Base-by-base conservation (phyloP, 345 rosid genomes). In the Rhodamnia argentea region DNA sequence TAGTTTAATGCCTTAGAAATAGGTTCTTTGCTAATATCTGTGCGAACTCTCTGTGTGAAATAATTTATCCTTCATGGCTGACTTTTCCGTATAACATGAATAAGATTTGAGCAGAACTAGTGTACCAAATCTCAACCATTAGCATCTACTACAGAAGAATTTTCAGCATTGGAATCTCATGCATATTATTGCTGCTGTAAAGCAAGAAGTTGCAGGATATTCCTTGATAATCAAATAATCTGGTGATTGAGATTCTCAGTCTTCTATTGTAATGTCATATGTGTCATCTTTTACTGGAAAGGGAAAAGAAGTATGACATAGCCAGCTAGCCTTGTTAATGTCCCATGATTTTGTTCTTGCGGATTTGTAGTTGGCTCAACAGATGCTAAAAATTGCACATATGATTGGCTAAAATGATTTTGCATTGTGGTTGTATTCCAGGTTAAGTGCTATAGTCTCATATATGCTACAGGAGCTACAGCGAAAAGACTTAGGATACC, bases 391-490 rank as follows among this genome's bases (percentile, higher is more conserved):
- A 83, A 37, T 56, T 37, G 60, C 42, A 53, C 8, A 5, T 83
- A 42, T 52, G 84, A 83, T 29, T 83, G 56, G 23, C 56, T 82
- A 54, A 52, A 53, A 51, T 3, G 37, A 51, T n/a, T 26, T 52
- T 53, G 40, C 50, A 18, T 37, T 83, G 47, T 13, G 83, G 55
- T 85, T 26, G 22, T 60, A 37, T 90, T 85, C 86, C 91, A 97
- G 99, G 98, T 97, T 20, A 96, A 95, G 85, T 94, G 98, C 81
- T 94, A 95, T 88, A 95, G 97, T 88, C 13, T 97, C 55, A 92
- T 97, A 84, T 95, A 56, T 87, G 99, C 99, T 24, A 97, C 99
- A 11, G 99, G 99, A 90, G 99, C 99, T 91, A 95, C 98, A 52
- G 98, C 99, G 50, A 92, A 88, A 89, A 94, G 96, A 90, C 94